Evolutionary conservation across 2,329 filamentous ascomycete species (phyloP).

Genomic region (Aspergillus tamarii): DNA sequence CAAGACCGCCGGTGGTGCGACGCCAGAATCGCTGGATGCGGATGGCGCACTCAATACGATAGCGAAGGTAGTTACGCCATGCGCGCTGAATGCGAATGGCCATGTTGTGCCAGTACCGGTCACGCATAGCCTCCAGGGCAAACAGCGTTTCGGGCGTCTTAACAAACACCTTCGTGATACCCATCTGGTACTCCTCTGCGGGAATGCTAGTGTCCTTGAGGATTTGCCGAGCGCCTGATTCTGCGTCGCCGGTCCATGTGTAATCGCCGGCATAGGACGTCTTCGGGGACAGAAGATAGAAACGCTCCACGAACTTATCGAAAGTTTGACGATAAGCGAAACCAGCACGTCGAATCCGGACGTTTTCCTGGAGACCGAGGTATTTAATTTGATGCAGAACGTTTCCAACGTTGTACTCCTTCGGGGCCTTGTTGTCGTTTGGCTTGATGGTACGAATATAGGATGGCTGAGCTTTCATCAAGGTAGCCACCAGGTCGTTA

Average conservation of each 20-base stretch:
- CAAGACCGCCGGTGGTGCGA: constrained; percentile 85
- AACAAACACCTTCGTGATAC: constrained; percentile 95
- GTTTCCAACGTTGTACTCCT: constrained; percentile 88
- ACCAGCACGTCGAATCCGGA: constrained; percentile 91
- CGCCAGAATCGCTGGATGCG: constrained; percentile 96
- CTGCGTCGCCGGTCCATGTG: constrained; percentile 87
- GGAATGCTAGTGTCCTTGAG: constrained; percentile 96
- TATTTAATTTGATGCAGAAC: constrained; percentile 99
- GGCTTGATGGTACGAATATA: constrained; percentile 99
- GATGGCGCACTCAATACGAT: constrained; percentile 87
- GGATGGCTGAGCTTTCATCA: constrained; percentile 96
- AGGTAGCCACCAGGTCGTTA: constrained; percentile 88
- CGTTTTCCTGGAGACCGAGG: constrained; percentile 98
- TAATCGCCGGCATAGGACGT: constrained; percentile 97
- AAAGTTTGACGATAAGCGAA: constrained; percentile 97
- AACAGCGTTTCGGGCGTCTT: constrained; percentile 97
- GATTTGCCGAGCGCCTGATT: constrained; percentile 87
- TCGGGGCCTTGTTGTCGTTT: constrained; percentile 96
- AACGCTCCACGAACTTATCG: constrained; percentile 96
- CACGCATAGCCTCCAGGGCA: constrained; percentile 94
- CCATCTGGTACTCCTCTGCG: constrained; percentile 93
- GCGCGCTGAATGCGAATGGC: constrained; percentile 95
- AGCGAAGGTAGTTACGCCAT: constrained; percentile 94
- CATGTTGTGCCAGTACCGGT: constrained; percentile 99
- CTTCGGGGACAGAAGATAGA: constrained; percentile 91